phyloP scores from a whole-genome alignment of 2,329 filamentous ascomycete genomes.

The Colletotrichum sp. region DNA sequence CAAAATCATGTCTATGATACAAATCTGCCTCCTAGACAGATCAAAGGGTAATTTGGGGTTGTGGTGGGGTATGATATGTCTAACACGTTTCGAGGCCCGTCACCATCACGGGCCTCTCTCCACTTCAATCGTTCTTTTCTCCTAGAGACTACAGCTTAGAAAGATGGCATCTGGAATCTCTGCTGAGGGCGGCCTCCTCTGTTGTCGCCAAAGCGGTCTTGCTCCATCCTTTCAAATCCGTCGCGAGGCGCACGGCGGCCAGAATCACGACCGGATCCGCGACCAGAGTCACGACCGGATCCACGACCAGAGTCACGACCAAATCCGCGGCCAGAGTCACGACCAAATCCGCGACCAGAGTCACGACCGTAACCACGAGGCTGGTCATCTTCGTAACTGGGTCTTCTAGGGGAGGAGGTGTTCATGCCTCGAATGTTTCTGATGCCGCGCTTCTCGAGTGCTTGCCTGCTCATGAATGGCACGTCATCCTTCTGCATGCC shows the following conservation, averaged over 20 bases:
- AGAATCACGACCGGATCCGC: conserved; percentile 10
- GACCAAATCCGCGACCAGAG: conserved; percentile 13
- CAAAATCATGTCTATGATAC: conserved; percentile 6
- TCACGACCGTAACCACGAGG: conserved; percentile 3
- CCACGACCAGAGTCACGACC: background rate
- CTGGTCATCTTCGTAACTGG: background rate
- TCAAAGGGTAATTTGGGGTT: background rate
- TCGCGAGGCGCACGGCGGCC: conserved; percentile 10
- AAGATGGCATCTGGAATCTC: background rate
- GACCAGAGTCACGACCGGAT: background rate
- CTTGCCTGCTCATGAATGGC: conserved; percentile 25
- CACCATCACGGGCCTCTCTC: background rate
- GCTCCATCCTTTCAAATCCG: background rate
- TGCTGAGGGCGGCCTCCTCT: background rate
- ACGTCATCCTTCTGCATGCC: conserved; percentile 55
- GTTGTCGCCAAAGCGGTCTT: conserved; percentile 1
- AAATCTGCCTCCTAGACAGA: conserved; percentile 1
- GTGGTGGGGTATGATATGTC: background rate
- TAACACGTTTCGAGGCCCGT: background rate
- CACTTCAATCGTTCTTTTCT: background rate
- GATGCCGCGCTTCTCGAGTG: conserved; percentile 34
- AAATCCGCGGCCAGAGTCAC: conserved; percentile 9
- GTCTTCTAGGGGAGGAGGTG: conserved; percentile 21
- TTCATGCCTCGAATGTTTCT: conserved; percentile 35
- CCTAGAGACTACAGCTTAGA: background rate